Evolutionary conservation across 164 flowering plant genomes (phyloP).

Genomic region (Nymphaea colorata): DNA sequence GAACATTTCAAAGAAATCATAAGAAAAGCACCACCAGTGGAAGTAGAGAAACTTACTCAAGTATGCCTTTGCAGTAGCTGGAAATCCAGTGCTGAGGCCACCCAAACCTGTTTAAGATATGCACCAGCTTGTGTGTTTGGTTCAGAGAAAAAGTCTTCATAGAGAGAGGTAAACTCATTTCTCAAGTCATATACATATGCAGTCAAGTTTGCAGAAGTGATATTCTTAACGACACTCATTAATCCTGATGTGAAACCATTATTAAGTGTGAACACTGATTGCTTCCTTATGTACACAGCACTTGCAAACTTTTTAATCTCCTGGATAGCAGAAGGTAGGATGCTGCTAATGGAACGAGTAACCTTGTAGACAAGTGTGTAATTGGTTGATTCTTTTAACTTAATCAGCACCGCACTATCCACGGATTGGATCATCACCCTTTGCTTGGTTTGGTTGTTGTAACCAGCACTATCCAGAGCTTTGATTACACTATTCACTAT

Average conservation of each 20-base stretch:
- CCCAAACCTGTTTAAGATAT: constrained; percentile 28
- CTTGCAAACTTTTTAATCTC: constrained; percentile 62
- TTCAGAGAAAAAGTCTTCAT: constrained; percentile 89
- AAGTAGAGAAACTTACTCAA: constrained; percentile 44
- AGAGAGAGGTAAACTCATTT: constrained; percentile 77
- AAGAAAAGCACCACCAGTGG: too few species aligned
- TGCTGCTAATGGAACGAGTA: constrained; percentile 39
- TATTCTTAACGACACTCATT: constrained; percentile 35
- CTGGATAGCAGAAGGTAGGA: constrained; percentile 27
- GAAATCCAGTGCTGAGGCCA: constrained; percentile 87
- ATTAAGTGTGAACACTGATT: constrained; percentile 35
- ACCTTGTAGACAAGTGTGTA: constrained; percentile 61
- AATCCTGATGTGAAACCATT: constrained; percentile 23
- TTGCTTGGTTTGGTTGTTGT: constrained; percentile 25
- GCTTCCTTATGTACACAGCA: constrained; percentile 45
- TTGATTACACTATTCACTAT: constrained; percentile 44
- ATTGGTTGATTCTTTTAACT: constrained; percentile 26
- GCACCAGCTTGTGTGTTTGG: constrained; percentile 58
- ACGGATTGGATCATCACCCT: constrained; percentile 66
- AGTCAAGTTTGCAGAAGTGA: constrained; percentile 37
- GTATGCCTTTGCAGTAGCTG: constrained; percentile 59
- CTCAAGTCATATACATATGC: constrained; percentile 53
- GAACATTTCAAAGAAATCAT: too few species aligned
- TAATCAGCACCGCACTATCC: constrained; percentile 50
- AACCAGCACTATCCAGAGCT: constrained; percentile 45